Evolutionary conservation across 352 stramenopile genomes (phyloP).

Genomic region (Thraustochytrium sp.): DNA sequence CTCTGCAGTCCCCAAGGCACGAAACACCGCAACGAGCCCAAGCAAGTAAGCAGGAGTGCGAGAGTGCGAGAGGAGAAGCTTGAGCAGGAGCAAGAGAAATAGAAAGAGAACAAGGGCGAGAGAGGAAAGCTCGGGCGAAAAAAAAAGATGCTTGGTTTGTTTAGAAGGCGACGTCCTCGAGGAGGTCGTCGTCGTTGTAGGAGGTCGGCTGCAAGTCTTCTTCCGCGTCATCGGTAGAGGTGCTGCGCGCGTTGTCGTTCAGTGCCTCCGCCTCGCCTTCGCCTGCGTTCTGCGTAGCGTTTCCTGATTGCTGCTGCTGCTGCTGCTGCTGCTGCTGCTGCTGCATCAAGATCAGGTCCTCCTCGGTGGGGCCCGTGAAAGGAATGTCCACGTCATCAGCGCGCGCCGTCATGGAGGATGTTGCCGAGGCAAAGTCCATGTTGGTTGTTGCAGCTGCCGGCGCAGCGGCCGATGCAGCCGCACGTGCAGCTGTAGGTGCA

Average conservation of each 20-base stretch:
- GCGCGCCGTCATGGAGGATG: neutral
- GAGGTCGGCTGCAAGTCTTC: neutral
- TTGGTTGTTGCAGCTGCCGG: neutral
- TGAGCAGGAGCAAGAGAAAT: neutral
- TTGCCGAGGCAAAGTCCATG: neutral
- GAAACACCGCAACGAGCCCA: too few relatives aligned
- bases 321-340: constrained; percentile 14
- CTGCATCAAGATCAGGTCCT: neutral
- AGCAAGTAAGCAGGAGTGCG: neutral
- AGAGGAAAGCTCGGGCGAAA: neutral
- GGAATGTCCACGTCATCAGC: neutral
- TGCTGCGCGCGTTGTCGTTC: neutral
- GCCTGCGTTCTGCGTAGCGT: neutral
- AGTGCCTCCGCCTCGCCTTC: neutral
- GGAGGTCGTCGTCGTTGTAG: neutral
- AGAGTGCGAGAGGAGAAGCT: neutral
- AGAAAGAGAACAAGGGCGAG: neutral
- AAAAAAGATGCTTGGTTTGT: neutral
- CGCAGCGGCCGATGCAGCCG: neutral
- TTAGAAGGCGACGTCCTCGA: neutral
- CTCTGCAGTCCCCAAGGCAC: neutral
- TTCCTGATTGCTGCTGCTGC: neutral
- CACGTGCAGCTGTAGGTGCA: neutral
- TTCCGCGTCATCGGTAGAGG: neutral
- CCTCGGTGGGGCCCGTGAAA: neutral